Evolutionary conservation across 345 rosid species (phyloP), one percentile per base, ranked within the genome.

Genomic region (Camelina neglecta): DNA sequence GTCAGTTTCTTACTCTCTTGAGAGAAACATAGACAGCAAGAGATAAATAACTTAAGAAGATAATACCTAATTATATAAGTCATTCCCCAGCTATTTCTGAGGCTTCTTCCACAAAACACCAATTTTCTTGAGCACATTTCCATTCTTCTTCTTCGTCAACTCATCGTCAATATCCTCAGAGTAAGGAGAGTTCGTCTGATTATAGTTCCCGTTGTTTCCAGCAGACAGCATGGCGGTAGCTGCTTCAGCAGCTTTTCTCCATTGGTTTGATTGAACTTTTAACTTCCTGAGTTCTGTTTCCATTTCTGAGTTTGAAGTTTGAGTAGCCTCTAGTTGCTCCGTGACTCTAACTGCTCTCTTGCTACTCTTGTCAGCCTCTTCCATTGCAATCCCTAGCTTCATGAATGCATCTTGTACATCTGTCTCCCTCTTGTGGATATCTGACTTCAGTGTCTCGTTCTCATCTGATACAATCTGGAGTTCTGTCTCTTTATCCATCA

Each of bases 231-330:
- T 91, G 2, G 97, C 79, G 0, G 97, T 89, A 11, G 99, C 99
- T 15, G 97, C 96, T 79, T 96, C 99, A 0, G 97, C 96, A 57
- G 99, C 99, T 86, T 96, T 96, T 79, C 97, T 90, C 98, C 97
- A 96, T 75, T 96, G 99, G 73, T 96, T 94, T 7, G 99, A 83
- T 72, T 96, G 99, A 62, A 96, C 99, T 84, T 93, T 96, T 41
- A 93, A 83, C 84, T 83, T 89, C 85, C 98, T 88, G 62, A 92
- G 76, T 65, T 92, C 96, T 4, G 87, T 79, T 73, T 92, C 96
- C 85, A 87, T 82, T 58, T 91, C 94, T 0, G 87, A 77, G 73
- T 83, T 88, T 15, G 89, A 85, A 41, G 81, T 82, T 77, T 91
- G 97, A 21, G 90, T 87, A 29, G 96, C 93, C 64, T 91, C 97